Conservation (phyloP, 169 alveolate species). For the Plasmodium chabaudi region DNA sequence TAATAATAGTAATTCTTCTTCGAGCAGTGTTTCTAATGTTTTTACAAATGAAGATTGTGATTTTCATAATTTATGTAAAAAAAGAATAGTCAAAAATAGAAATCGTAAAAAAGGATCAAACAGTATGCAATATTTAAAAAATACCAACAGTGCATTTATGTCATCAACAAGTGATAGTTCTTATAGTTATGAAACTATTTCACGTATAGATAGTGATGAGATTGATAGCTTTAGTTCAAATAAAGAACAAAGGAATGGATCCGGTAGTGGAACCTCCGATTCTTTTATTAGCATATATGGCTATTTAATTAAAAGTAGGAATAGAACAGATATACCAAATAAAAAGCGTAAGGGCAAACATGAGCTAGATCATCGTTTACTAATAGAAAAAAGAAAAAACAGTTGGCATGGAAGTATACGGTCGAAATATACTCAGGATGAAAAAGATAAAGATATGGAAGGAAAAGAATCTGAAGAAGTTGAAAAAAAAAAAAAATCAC, state of each 20-base stretch:
- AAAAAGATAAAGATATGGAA: neutral
- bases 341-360: constrained; percentile 17
- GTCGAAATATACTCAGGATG: neutral
- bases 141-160: constrained; percentile 11
- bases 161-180: constrained; percentile 64
- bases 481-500: neutral
- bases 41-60: constrained; percentile 22
- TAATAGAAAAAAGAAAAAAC: constrained; percentile 9
- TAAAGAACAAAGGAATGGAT: constrained; percentile 18
- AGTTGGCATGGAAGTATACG: neutral
- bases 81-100: constrained; percentile 9
- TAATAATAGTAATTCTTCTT: constrained; percentile 16
- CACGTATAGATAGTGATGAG: constrained; percentile 27
- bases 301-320: constrained; percentile 40
- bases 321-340: neutral
- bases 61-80: constrained; percentile 19
- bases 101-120: constrained; percentile 5
- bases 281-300: constrained; percentile 67
- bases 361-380: no score
- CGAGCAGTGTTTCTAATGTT: constrained; percentile 46
- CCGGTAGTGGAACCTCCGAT: constrained; percentile 34
- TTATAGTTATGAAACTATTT: constrained; percentile 49
- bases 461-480: neutral
- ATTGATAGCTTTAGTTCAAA: constrained; percentile 50
- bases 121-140: constrained; percentile 13